Evolutionary conservation across 1,139 yeast species (phyloP), one percentile per base, ranked within the genome.

Genomic region (Protomyces arabidopsidicola): DNA sequence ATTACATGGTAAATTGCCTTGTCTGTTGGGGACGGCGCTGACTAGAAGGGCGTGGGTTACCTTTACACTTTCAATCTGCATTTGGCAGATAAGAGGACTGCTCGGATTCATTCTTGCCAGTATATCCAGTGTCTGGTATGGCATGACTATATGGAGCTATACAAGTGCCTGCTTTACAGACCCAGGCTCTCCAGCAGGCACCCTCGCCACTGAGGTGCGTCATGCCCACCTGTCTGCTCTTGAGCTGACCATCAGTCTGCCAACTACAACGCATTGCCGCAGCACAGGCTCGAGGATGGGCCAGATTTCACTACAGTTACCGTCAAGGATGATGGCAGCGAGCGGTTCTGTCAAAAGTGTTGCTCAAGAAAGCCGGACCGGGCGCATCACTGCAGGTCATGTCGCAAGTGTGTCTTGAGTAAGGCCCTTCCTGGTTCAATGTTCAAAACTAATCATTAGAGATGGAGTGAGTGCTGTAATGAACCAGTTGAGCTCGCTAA

Each of bases 331-430:
- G 63, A 65, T 35, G 66, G 66, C 9, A 18, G 48, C 2, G 58
- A 57, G 39, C 64, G 66, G 31, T 65, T 27, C 39, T 65, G 66
- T 48, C 57, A 52, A 51, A 65, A 65, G 56, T 65, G 66, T 27
- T 38, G 38, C 12, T 45, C 45, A 12, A 24, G 36, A 20, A 65
- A 65, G 53, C 66, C 63, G n/a, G 66, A 63, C 24, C 63, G 63
- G 34, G 53, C 66, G n/a, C 65, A 63, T 34, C 66, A 63, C 36
- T 62, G 65, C 42, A 34, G 63, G 20, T 53, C 59, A n/a, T 65
- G 63, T 54, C 24, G 48, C 31, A 20, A 27, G 10, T 65, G 66
- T 52, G 53, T 65, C 31, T 56, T 65, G 42, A 54, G 65, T 55
- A 42, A 8, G 64, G 50, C 10, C 16, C 18, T 34, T n/a, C 3